Base-by-base conservation (phyloP, 2,329 filamentous ascomycete genomes). In the Colletotrichum somersetense region DNA sequence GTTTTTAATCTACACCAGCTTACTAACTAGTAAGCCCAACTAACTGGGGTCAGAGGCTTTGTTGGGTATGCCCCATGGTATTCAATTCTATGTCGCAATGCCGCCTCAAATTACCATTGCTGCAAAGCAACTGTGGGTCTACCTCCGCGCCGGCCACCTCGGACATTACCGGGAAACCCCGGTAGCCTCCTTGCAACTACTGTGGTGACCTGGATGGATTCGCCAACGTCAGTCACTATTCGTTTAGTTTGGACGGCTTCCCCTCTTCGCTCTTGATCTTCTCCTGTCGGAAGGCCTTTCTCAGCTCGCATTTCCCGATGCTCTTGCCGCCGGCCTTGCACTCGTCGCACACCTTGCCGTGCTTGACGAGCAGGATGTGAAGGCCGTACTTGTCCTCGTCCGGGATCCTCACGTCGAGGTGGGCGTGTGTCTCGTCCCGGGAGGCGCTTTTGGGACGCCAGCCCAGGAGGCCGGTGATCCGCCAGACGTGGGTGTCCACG, bases 401-500 rank as follows among this genome's bases (percentile, higher is more conserved):
- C 0, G 86, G 86, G 3, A 88, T 80, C 40, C 76, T 77, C 4
- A 81, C 83, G 40, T 88, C 85, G n/a, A 88, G 77, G 64, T 88
- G 86, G 30, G 84, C 82, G 69, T 87, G 84, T 18, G 86, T 79
- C 75, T 85, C 83, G 64, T 87, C 85, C 16, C 85, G 78, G 10
- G 72, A 80, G 23, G 80, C 84, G 23, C 72, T 73, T 26, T 71
- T 65, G 0, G 86, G 86, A 26, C 86, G 75, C 86, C 86, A 88
- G 3, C 85, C 85, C 35, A 88, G 76, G 35, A 85, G 75, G 0
- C 85, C 85, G 23, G 85, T 82, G 67, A 88, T 81, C 20, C 86
- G 81, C 75, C 86, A 82, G 0, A 88, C 86, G 63, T 88, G 86
- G 0, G 86, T 88, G 73, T 88, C 86, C 44, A 88, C 86, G 4